Percentiles rank a stretch among this genome's conserved stretches.
These are phyloP conservation scores for Dispira parvispora DNA, from an alignment of 192 early-diverging fungal species.

Conservation along the genomic window DNA sequence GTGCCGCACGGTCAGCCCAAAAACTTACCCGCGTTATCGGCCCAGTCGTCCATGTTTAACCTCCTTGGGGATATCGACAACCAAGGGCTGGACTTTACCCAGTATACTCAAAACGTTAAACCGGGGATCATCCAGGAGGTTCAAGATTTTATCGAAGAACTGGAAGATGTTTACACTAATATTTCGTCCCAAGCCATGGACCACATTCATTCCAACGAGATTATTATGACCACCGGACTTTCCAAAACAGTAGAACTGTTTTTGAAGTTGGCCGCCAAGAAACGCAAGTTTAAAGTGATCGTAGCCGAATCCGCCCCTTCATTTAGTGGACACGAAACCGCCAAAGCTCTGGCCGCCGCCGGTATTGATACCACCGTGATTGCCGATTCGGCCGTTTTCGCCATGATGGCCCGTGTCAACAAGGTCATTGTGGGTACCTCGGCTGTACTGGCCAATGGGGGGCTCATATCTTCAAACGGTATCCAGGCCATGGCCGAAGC, in stretches of 20 bases:
- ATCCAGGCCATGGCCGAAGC: slow-evolving; percentile 70
- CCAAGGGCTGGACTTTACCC: slow-evolving; percentile 18
- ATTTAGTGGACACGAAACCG: slow-evolving; percentile 79
- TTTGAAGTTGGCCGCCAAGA: slow-evolving; percentile 65
- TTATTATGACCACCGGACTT: slow-evolving; percentile 82
- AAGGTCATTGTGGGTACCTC: slow-evolving; percentile 89
- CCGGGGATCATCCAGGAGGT: slow-evolving; percentile 64
- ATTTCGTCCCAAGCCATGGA: slow-evolving; percentile 76
- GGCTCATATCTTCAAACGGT: slow-evolving; percentile 66
- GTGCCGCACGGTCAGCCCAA: slow-evolving; percentile 15
- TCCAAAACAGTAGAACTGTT: slow-evolving; percentile 78
- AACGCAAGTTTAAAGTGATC: slow-evolving; percentile 86
- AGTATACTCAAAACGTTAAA: slow-evolving; percentile 37
- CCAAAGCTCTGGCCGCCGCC: slow-evolving; percentile 43
- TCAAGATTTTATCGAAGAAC: slow-evolving; percentile 75
- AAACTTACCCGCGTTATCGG: slow-evolving; percentile 16
- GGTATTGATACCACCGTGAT: slow-evolving; percentile 88
- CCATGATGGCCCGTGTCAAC: slow-evolving; percentile 94
- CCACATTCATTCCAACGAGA: slow-evolving; percentile 90
- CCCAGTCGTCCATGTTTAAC: slow-evolving; percentile 41
- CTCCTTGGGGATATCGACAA: slow-evolving; percentile 38
- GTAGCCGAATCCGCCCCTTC: slow-evolving; percentile 82
- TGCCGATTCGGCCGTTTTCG: slow-evolving; percentile 84
- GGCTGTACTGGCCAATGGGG: slow-evolving; percentile 90
- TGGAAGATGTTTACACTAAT: slow-evolving; percentile 55